A percentile compares a stretch with the other conserved stretches of the same genome.
Evolutionary conservation across 1,284 basidiomycete genomes (phyloP).

Genomic region (Ganoderma resinaceum): DNA sequence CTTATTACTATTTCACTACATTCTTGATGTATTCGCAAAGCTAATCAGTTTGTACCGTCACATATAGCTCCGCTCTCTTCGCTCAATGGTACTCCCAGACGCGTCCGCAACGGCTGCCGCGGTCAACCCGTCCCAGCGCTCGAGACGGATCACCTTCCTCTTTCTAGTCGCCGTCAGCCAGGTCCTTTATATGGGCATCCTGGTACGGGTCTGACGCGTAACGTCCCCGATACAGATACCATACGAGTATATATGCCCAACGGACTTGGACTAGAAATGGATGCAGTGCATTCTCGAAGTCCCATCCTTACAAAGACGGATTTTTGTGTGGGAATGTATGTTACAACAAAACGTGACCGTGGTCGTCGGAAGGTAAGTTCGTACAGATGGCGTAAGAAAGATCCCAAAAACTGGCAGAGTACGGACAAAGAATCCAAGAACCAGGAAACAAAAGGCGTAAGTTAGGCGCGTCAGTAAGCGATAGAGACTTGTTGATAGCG

Average conservation of each 20-base stretch:
- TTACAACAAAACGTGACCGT: neutral
- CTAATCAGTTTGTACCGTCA: neutral
- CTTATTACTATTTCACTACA: neutral
- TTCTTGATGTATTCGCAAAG: neutral
- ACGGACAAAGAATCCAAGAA: no score
- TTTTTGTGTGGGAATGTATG: neutral
- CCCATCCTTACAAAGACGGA: neutral
- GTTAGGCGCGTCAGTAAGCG: no score
- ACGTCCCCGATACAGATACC: constrained; percentile 3
- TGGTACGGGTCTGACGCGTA: constrained; percentile 63
- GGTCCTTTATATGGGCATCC: constrained; percentile 81
- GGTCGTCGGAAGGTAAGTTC: neutral
- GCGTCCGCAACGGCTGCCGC: constrained; percentile 61
- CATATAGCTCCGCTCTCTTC: constrained; percentile 84
- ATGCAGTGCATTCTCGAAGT: neutral
- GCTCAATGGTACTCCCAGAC: constrained; percentile 87
- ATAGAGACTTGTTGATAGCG: no score
- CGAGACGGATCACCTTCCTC: constrained; percentile 85
- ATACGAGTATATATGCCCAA: neutral
- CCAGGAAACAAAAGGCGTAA: no score
- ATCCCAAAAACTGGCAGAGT: neutral
- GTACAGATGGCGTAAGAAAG: neutral
- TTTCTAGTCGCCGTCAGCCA: constrained; percentile 84
- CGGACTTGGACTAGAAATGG: neutral
- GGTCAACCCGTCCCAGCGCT: constrained; percentile 77